These are phyloP conservation scores for Aureobasidium sp. DNA, from an alignment of 2,329 filamentous ascomycete species.

Conservation along the genomic window DNA sequence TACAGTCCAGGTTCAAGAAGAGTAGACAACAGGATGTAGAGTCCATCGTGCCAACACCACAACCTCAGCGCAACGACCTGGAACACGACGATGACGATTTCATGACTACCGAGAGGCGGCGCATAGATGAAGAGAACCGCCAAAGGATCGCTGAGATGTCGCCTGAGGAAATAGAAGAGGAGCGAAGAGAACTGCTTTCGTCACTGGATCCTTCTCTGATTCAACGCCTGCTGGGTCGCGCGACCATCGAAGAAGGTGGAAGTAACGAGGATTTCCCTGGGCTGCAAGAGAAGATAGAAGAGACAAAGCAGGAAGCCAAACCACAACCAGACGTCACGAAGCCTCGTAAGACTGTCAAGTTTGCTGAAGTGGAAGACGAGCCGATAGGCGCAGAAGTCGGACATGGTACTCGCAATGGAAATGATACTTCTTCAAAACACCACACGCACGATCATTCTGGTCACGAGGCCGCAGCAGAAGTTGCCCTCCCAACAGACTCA, in stretches of 20 bases:
- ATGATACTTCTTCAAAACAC: not conserved
- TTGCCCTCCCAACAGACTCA: constrained; percentile 17
- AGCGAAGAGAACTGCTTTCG: constrained; percentile 71
- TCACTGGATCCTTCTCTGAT: constrained; percentile 67
- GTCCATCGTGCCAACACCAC: not conserved
- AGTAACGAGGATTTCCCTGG: constrained; percentile 32
- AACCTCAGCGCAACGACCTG: not conserved
- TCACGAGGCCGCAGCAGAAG: constrained; percentile 7
- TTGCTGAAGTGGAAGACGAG: not conserved
- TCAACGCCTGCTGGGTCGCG: constrained; percentile 65
- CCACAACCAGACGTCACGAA: not conserved
- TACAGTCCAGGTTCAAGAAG: constrained; percentile 72
- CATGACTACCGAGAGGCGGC: constrained; percentile 42
- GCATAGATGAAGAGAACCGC: constrained; percentile 78
- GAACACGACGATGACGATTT: constrained; percentile 9
- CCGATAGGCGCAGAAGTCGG: constrained; percentile 20
- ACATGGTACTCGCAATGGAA: not conserved
- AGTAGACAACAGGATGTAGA: constrained; percentile 1
- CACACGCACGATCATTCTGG: not conserved
- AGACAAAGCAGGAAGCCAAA: not conserved
- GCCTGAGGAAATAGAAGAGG: constrained; percentile 68
- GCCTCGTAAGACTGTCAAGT: constrained; percentile 12
- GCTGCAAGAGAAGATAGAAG: constrained; percentile 4
- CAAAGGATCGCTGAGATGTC: constrained; percentile 71
- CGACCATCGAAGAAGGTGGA: constrained; percentile 62